phyloP scores from a whole-genome alignment of 2,329 filamentous ascomycete species.

The Diaporthe aspalathi region DNA sequence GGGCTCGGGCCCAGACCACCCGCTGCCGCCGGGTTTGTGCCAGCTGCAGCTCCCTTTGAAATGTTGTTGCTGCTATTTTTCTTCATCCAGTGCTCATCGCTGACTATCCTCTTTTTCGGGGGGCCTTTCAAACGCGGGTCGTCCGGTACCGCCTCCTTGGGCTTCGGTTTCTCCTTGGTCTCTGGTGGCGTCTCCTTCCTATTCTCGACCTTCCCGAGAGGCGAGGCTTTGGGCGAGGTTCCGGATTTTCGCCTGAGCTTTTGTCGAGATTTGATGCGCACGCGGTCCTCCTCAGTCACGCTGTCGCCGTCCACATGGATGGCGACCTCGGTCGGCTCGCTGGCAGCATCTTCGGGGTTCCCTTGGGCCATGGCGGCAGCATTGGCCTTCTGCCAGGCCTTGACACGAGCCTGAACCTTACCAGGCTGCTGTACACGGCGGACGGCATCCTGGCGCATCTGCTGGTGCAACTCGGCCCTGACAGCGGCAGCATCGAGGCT shows the following conservation, averaged over 20 bases:
- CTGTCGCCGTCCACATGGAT: constrained; percentile 70
- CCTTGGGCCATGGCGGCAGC: constrained; percentile 70
- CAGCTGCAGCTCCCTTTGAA: constrained; percentile 44
- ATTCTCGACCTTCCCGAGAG: constrained; percentile 46
- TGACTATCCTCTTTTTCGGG: constrained; percentile 92
- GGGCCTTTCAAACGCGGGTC: constrained; percentile 64
- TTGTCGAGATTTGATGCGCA: constrained; percentile 66
- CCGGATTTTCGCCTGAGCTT: constrained; percentile 51
- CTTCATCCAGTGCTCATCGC: constrained; percentile 90
- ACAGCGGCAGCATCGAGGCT: constrained; percentile 66
- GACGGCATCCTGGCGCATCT: constrained; percentile 70
- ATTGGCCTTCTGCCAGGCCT: constrained; percentile 85
- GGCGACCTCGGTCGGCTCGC: constrained; percentile 70
- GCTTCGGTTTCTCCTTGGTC: constrained; percentile 38
- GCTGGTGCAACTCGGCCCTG: constrained; percentile 64
- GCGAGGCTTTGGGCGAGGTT: constrained; percentile 44
- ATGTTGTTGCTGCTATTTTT: constrained; percentile 44
- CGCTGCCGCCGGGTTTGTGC: constrained; percentile 43
- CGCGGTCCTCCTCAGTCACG: constrained; percentile 70
- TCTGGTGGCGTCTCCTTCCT: constrained; percentile 41
- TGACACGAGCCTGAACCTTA: constrained; percentile 82
- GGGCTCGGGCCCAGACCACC: constrained; percentile 48
- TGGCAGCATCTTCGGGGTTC: constrained; percentile 63
- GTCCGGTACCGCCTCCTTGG: constrained; percentile 44
- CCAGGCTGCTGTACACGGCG: constrained; percentile 71